These are phyloP conservation scores for Beauveria sp. DNA, from an alignment of 2,329 filamentous ascomycete species.

Conservation along the genomic window DNA sequence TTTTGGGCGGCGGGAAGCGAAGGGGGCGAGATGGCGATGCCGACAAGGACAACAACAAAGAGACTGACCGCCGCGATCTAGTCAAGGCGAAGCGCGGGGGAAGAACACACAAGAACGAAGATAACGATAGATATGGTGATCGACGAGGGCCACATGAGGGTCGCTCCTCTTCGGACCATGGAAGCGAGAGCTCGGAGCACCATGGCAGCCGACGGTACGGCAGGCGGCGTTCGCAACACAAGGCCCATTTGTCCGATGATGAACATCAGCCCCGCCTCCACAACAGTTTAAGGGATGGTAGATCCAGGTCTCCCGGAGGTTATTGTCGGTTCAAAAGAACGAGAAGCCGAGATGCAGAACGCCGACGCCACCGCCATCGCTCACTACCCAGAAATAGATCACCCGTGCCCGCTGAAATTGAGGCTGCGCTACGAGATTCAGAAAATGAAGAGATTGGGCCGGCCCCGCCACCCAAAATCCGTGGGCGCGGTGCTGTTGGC, in stretches of 20 bases:
- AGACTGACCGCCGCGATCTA: constrained; percentile 8
- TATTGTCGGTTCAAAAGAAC: not conserved
- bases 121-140: not conserved
- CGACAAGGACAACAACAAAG: constrained; percentile 11
- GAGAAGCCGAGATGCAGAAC: not conserved
- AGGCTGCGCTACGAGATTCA: constrained; percentile 53
- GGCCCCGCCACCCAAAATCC: constrained; percentile 46
- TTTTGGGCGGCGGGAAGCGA: constrained; percentile 40
- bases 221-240: not conserved
- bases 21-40: constrained; percentile 16
- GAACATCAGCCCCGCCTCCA: not conserved
- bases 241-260: not conserved
- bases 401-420: not conserved
- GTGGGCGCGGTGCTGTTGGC: constrained; percentile 62
- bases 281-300: not conserved
- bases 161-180: not conserved
- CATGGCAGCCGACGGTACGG: not conserved
- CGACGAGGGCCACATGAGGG: not conserved
- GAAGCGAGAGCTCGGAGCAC: not conserved
- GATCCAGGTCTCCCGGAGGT: constrained; percentile 1
- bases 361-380: constrained; percentile 4
- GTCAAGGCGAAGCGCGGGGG: not conserved
- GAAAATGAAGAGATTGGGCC: constrained; percentile 73
- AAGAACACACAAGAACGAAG: not conserved
- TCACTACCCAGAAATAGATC: not conserved